Base-by-base conservation (phyloP, 371 early-diverging fungal genomes). In the Lichtheimia hyalospora region DNA sequence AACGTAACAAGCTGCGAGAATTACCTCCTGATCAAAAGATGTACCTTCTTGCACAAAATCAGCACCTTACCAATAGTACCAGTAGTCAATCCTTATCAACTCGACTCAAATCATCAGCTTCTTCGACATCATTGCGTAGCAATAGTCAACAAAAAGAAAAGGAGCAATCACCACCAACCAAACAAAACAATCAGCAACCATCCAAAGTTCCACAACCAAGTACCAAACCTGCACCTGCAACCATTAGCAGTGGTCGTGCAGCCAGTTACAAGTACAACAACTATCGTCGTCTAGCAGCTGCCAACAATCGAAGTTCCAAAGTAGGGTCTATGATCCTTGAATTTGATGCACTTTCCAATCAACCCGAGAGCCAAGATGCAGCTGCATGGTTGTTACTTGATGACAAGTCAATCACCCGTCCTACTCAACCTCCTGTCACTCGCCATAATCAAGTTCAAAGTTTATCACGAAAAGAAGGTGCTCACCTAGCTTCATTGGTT, bases 31-130 rank as follows among this genome's bases (percentile, higher is more conserved):
- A 79, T 24, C 76, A 77, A 43, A 82, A 84, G 46, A 53, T 75
- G 2, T 77, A 78, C 14, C 58, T 86, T 5, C 70, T 86, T 42
- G 68, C 79, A 40, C 84, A 83, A 58, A 84, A 82, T 34, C 72
- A 79, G 23, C 76, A 77, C 21, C 56, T 77, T 3, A 83, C 80
- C 42, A 69, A 74, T 7, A 24, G 12, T 51, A 6, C 51, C 16
- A 16, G 13, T 27, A 21, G 10, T 34, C 46, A 46, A 18, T 46
- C 46, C 3, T 46, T 21, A 46, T 18, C n/a, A 16, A 5, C 5
- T 6, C 34, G 34, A 15, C 53, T 53, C 61, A 61, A 8, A 61
- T 48, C 27, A 61, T 65, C 1, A 51, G 60, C 4, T 58, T 59
- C 16, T 48, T 58, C 34, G 57, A 58, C 52, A 64, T 58, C 18